Evolutionary conservation across 371 early-diverging fungal species (phyloP).

Genomic region (Apophysomyces variabilis): DNA sequence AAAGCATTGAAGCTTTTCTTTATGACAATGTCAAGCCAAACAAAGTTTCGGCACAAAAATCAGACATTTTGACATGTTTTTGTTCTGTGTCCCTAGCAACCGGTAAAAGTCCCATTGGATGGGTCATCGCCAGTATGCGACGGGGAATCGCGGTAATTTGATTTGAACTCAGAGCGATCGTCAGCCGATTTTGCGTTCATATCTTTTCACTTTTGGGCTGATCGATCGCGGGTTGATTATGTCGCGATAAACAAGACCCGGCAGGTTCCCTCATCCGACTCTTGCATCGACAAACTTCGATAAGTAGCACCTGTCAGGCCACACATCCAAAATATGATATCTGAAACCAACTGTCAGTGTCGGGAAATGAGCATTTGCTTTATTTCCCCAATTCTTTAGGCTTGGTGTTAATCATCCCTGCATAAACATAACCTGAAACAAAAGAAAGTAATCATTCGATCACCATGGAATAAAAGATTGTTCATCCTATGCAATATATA

Average conservation of each 20-base stretch:
- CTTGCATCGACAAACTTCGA: background rate
- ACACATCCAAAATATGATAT: no score
- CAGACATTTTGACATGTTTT: background rate
- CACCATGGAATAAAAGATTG: no score
- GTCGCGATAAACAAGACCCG: background rate
- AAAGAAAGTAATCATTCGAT: no score
- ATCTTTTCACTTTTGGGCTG: background rate
- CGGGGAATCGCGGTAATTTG: conserved; percentile 3
- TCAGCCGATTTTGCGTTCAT: background rate
- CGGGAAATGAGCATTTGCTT: no score
- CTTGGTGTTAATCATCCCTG: no score
- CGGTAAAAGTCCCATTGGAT: conserved; percentile 18
- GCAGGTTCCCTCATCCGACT: conserved; percentile 1
- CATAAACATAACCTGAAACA: no score
- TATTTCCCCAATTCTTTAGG: no score
- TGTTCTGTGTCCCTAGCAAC: background rate
- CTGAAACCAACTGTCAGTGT: no score
- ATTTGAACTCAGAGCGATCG: conserved; percentile 6
- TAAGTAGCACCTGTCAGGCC: conserved; percentile 2
- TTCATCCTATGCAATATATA: no score
- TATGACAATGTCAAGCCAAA: background rate
- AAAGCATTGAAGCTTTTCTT: no score
- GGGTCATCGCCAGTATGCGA: conserved; percentile 4
- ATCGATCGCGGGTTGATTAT: conserved; percentile 2
- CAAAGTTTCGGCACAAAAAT: background rate